Evolutionary conservation across 1,139 yeast genomes (phyloP).

Genomic region (Geotrichum europaeum): DNA sequence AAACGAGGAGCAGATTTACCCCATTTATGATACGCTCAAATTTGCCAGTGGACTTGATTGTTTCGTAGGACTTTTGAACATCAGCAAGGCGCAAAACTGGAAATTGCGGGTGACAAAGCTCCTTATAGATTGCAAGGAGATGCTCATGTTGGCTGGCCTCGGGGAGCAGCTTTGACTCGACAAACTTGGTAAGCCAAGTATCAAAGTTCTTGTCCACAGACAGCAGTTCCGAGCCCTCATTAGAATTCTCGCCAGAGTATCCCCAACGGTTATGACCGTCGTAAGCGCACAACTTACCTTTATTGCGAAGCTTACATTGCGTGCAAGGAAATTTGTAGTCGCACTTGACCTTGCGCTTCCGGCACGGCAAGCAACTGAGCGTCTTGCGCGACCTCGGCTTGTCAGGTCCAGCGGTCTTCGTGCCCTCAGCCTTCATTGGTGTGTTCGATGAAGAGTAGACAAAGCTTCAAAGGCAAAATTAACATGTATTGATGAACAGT

Average conservation of each 20-base stretch:
- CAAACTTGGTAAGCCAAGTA: neutral
- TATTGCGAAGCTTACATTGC: constrained; percentile 12
- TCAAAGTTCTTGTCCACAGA: neutral
- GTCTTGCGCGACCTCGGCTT: constrained; percentile 6
- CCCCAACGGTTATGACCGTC: constrained; percentile 16
- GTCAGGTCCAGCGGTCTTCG: neutral
- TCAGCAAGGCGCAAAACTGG: neutral
- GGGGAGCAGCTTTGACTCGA: neutral
- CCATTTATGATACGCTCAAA: neutral
- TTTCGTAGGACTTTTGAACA: neutral
- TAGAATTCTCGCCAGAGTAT: neutral
- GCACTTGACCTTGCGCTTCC: constrained; percentile 16
- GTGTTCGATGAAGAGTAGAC: neutral
- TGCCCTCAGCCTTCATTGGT: neutral
- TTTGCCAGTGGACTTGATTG: neutral
- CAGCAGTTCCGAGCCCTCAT: neutral
- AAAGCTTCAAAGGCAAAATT: neutral
- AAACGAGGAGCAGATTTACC: neutral
- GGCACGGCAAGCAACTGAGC: constrained; percentile 13
- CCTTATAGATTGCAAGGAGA: neutral
- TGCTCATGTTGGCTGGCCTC: neutral
- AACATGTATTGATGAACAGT: neutral
- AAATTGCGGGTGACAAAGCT: constrained; percentile 2
- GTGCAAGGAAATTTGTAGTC: constrained; percentile 13
- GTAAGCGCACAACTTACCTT: constrained; percentile 9